Evolutionary conservation across 2,329 filamentous ascomycete species (phyloP), one percentile per base, ranked within the genome.

Genomic region (Chrysoporthe austroafricana): DNA sequence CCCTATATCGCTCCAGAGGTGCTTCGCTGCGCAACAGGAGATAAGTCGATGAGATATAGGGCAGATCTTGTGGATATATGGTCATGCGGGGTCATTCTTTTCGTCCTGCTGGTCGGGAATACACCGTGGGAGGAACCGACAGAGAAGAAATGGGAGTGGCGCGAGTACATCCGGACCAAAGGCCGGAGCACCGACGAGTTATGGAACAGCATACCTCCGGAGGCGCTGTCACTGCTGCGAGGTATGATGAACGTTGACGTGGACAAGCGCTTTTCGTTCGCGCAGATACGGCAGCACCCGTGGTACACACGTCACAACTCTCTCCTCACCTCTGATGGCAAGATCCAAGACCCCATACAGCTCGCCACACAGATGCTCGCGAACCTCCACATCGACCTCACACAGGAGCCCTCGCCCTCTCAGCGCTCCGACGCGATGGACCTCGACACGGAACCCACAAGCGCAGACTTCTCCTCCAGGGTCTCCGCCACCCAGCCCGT

Each of bases 1-100:
- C 96, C 96, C 0, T 99, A 99, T 75, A 97, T 99, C 75, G 96
- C 96, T 0, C 96, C 96, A 0, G 96, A 99, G 79, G 96, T 99
- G 39, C 82, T 91, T 36, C 81, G 79, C 69, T 91, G 83, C 73
- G 79, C 83, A 39, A 77, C 81, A 69, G 69, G 61, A 13, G 81
- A 84, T 69, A 84, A 82, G 75, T 81, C 85, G 36, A 74, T 76
- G 60, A 88, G 91, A 66, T 95, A 95, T 75, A 85, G 86, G 42
- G 90, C 94, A 8, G 93, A 97, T 70, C 80, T 93, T 54, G 92
- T 93, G 48, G 96, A 99, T 76, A 90, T 99, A 66, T 99, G 96
- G 96, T 97, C 94, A 18, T 97, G 94, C 74, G 96, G 96, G 44
- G 94, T 99, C 64, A 96, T 99, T n/a, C 84, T 99, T 4, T 99